Base-by-base conservation (phyloP, 2,329 filamentous ascomycete species). In the Magnaporthiopsis incrustans region DNA sequence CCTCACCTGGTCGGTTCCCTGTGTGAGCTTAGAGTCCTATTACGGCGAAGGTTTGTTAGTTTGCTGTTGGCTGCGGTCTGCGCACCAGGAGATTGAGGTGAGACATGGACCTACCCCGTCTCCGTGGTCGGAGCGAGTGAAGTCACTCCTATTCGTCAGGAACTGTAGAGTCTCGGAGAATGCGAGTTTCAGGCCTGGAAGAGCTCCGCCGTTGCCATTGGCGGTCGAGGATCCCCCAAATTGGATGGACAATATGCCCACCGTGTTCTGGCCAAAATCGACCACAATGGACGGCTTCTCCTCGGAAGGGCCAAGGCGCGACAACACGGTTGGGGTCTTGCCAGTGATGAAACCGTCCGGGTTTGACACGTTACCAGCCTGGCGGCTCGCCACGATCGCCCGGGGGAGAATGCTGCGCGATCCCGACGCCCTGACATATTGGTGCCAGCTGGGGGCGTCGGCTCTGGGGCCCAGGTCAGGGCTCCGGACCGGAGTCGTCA, bases 201-300 rank as follows among this genome's bases (percentile, higher is more conserved):
- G 65, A 61, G 68, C 74, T 8, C 59, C 59, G 6, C 61, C 63
- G 25, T 64, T 32, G 53, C 70, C 63, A 35, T 65, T 25, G 32
- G 1, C 5, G 30, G 71, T 72, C 14, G 67, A 66, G 0, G 75
- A 73, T 0, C 76, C 76, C 1, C 72, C 74, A 65, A 82, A 82
- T 8, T 73, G 70, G 57, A 82, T 78, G 4, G 71, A 73, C 4
- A 82, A 64, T 50, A 76, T 70, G 0, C 81, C 81, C 8, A 76
- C 79, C 4, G 79, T 72, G 63, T 81, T 81, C 62, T 77, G 76
- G 1, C 81, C 81, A 68, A 82, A 82, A 67, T 83, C 81, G n/a
- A 82, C 67, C 18, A 81, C 76, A 11, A 82, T 68, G 1, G 72
- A 72, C 1, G 80, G 78, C 0, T 70, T 64, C 4, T 70, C 67